Evolutionary conservation across 306 rosid species (phyloP), one percentile per base, ranked within the genome.

Genomic region (Glycyrrhiza uralensis): DNA sequence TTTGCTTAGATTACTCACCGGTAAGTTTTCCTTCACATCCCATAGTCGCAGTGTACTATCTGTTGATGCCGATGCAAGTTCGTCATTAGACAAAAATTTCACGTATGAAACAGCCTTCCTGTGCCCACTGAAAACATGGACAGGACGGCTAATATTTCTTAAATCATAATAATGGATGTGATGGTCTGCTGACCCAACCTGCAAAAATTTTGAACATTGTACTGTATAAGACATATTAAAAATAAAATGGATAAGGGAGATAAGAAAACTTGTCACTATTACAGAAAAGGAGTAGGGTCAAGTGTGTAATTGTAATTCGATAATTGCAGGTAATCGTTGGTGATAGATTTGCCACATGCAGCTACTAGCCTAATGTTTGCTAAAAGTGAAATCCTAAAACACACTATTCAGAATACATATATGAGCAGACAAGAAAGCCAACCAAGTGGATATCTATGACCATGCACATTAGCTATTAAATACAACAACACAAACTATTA

Each of bases 171-270:
- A 94, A 86, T 94, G 99, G 58, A 94, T 89, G 82, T 91, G 91
- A 81, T 94, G 99, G 50, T 94, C 97, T 69, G 99, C 99, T 19
- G 96, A 94, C 32, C 99, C 99, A 83, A 94, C 96, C 99, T 94
- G 85, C 22, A 76, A 9, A 71, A 68, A 42, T 9, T 41, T 32
- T 13, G 5, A 56, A 44, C 4, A 64, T 24, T 63, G 28, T 26
- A 38, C 45, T 0, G 17, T 20, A 46, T 58, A 58, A 81, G 82
- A 44, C 24, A 52, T 41, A 54, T 55, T 65, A 35, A 41, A 18
- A 9, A 52, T 26, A 26, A 5, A 30, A 76, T 3, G 70, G 18
- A 60, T 19, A 66, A 56, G 30, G 4, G 65, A 61, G 45, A 52
- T 36, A 23, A 50, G 32, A 49, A 67, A 22, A 15, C 71, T 36